Evolutionary conservation across 371 early-diverging fungal genomes (phyloP), one percentile per base, ranked within the genome.

Genomic region (Mortierella sp.): DNA sequence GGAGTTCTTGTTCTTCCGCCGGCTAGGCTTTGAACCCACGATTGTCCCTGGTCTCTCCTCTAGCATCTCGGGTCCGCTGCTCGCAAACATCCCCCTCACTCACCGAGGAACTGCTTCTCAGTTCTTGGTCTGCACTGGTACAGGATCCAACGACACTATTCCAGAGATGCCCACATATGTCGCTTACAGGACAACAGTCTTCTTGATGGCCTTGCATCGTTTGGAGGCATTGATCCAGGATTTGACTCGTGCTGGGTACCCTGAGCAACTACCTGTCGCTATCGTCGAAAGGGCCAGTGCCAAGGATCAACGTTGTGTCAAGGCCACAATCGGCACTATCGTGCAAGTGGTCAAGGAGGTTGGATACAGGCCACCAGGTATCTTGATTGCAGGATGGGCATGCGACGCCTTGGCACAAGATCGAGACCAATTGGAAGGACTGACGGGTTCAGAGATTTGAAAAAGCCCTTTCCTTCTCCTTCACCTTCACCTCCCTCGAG

Each of bases 21-120:
- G 83, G 16, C 83, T 88, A 63, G 90, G 89, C 21, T 88, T 83
- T 51, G 83, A 85, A 27, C 79, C 90, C 18, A 84, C 83, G 6
- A 88, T 94, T n/a, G 82, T 96, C 5, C 95, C 96, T 6, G 96
- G 96, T 19, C 82, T 96, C 9, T 92, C 94, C 0, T 91, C 93
- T 18, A 81, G 89, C 48, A 84, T 93, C 7, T 89, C 92, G 23
- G 95, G 92, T 0, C 90, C 91, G 5, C 83, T 87, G 30, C 82
- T 92, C 6, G 91, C 90, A 27, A 89, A 89, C 54, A 93, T 96
- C 43, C 95, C 96, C 0, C 83, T 94, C n/a, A 95, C 96, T 0
- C 95, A 94, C 64, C 91, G 96, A 21, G 92, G 93, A 9, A 88
- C 88, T 3, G 94, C 95, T 5, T 93, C 94, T 56, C 95, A 95